Conservation (phyloP, 495 filamentous ascomycete species). For the Penicillium tannophilum region DNA sequence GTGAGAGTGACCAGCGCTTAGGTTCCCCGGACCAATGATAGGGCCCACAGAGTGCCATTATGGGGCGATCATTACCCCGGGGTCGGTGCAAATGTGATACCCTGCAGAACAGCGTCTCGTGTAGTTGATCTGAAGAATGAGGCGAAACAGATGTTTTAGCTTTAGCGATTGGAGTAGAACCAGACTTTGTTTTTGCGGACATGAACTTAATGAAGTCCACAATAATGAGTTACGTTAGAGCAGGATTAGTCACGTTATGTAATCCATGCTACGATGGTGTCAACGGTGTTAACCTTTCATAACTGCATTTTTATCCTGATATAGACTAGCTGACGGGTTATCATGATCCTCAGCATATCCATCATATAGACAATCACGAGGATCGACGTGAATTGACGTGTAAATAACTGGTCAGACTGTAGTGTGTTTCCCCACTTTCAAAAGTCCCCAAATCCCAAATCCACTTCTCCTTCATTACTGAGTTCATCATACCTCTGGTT, state of each 20-base stretch:
- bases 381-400: neutral
- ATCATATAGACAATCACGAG: neutral
- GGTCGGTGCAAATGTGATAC: conserved; percentile 10
- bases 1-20: conserved; percentile 18
- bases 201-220: neutral
- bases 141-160: conserved; percentile 4
- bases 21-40: conserved; percentile 9
- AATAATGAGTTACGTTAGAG: too few relatives aligned
- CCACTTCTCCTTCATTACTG: neutral
- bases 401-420: neutral
- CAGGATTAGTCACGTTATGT: too few relatives aligned
- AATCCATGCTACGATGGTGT: too few relatives aligned
- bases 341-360: neutral
- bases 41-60: neutral
- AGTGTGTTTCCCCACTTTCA: conserved; percentile 8
- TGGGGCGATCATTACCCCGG: conserved; percentile 7
- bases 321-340: neutral
- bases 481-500: neutral
- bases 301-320: neutral
- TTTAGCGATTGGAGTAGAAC: neutral
- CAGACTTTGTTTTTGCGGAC: neutral
- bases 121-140: conserved; percentile 1
- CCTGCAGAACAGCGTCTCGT: conserved; percentile 7
- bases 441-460: conserved; percentile 6
- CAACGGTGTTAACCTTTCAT: too few relatives aligned